Conservation (phyloP, 2,329 filamentous ascomycete genomes). For the Elsinoe fawcettii region DNA sequence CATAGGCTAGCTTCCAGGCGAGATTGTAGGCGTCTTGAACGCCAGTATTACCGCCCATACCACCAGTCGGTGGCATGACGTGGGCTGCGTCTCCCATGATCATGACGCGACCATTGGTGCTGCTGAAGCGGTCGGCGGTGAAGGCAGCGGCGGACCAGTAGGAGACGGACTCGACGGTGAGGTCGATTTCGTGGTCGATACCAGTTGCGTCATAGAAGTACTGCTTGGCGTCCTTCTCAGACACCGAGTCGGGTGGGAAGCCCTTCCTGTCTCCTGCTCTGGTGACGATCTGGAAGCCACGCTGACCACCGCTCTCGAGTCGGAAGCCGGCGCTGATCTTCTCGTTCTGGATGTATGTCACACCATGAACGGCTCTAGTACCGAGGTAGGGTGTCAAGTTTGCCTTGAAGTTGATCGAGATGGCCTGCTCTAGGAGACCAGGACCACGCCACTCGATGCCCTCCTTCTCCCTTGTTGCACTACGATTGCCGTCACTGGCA, state of each 20-base stretch:
- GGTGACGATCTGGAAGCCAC: slow-evolving; percentile 22
- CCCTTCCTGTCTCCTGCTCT: slow-evolving; percentile 14
- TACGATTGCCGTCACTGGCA: slow-evolving; percentile 20
- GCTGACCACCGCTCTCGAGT: slow-evolving; percentile 20
- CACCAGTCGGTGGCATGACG: slow-evolving; percentile 13
- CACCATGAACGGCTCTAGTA: slow-evolving; percentile 19
- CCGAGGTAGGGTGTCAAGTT: slow-evolving; percentile 15
- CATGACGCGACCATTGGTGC: slow-evolving; percentile 20
- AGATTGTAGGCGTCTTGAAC: slow-evolving; percentile 20
- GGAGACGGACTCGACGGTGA: slow-evolving; percentile 10
- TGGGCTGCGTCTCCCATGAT: slow-evolving; percentile 33
- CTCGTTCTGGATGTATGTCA: slow-evolving; percentile 23
- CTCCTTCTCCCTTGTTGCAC: slow-evolving; percentile 17
- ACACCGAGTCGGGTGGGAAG: slow-evolving; percentile 9
- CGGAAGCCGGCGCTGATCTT: slow-evolving; percentile 21
- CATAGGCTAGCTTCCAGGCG: slow-evolving; percentile 21
- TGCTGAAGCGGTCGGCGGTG: neutral
- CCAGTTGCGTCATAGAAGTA: slow-evolving; percentile 12
- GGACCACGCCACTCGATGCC: slow-evolving; percentile 19
- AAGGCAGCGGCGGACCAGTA: slow-evolving; percentile 13
- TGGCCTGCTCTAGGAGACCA: slow-evolving; percentile 19
- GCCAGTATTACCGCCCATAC: slow-evolving; percentile 18
- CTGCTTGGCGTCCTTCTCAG: neutral
- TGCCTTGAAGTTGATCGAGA: slow-evolving; percentile 24
- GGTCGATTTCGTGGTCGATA: slow-evolving; percentile 6